Evolutionary conservation across 2,329 filamentous ascomycete genomes (phyloP).

Genomic region (Fusarium oligoseptatum): DNA sequence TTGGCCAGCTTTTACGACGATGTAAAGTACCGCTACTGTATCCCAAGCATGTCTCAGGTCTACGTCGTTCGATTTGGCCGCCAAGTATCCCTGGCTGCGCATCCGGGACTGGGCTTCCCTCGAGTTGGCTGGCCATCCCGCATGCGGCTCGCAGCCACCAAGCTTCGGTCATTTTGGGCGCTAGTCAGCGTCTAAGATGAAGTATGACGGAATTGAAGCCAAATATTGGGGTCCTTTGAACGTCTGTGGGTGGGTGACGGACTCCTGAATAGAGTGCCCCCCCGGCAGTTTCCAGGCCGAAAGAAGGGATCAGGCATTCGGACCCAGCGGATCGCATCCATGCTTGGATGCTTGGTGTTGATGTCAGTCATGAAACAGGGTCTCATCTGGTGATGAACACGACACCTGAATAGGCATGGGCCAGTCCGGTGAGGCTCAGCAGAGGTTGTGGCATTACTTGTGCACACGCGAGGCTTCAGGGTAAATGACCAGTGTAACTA

Average conservation of each 20-base stretch:
- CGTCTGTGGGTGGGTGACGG: slow-evolving; percentile 21
- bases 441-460: neutral
- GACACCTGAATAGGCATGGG: slow-evolving; percentile 16
- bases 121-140: slow-evolving; percentile 39
- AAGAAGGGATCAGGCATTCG: slow-evolving; percentile 15
- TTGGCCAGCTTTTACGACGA: neutral
- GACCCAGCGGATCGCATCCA: slow-evolving; percentile 10
- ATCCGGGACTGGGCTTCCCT: slow-evolving; percentile 29
- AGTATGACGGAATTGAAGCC: slow-evolving; percentile 46
- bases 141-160: slow-evolving; percentile 45
- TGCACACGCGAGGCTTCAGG: neutral
- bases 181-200: slow-evolving; percentile 44
- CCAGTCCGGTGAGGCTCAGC: slow-evolving; percentile 12
- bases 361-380: slow-evolving; percentile 38
- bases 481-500: neutral
- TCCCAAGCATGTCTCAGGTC: slow-evolving; percentile 37
- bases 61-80: slow-evolving; percentile 21
- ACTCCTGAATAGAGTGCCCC: slow-evolving; percentile 18
- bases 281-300: slow-evolving; percentile 29
- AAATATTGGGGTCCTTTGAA: slow-evolving; percentile 22
- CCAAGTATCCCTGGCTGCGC: slow-evolving; percentile 34
- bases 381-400: slow-evolving; percentile 11
- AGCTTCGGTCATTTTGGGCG: slow-evolving; percentile 37
- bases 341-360: slow-evolving; percentile 21
- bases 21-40: slow-evolving; percentile 23